Conservation (phyloP, 148 eudicot species). For the Dysphania ambrosioides region DNA sequence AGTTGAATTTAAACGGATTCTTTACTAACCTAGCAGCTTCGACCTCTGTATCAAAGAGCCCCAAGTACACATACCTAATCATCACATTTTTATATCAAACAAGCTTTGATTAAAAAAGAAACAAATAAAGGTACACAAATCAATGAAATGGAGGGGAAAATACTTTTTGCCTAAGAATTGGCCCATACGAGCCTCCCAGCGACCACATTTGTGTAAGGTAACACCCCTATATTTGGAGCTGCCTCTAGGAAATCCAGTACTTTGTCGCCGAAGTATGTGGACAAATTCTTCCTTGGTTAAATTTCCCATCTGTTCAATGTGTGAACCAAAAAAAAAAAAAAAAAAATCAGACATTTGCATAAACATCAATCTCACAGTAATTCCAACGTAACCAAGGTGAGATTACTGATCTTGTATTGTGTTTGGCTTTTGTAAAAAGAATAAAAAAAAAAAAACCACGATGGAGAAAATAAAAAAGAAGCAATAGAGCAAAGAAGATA, state of each 20-base stretch:
- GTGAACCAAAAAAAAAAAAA: no score
- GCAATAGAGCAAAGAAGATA: constrained; percentile 16
- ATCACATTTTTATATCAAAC: no score
- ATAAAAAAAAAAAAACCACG: not conserved
- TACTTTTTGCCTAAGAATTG: constrained; percentile 99
- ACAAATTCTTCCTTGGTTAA: constrained; percentile 96
- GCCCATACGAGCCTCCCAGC: constrained; percentile 99
- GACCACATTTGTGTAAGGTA: constrained; percentile 97
- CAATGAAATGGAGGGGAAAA: not conserved
- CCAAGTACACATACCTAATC: constrained; percentile 91
- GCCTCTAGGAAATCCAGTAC: constrained; percentile 94
- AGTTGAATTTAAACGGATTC: no score
- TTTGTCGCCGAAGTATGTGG: constrained; percentile 90
- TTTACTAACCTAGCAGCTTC: constrained; percentile 95
- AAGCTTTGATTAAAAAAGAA: no score
- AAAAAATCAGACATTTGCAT: not conserved
- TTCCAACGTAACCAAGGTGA: not conserved
- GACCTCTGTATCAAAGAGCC: constrained; percentile 86
- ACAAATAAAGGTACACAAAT: not conserved
- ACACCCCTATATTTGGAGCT: constrained; percentile 97
- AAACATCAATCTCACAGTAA: not conserved
- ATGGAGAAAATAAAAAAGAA: not conserved
- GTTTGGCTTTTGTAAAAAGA: not conserved
- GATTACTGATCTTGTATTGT: not conserved
- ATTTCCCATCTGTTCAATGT: constrained; percentile 62